phyloP scores from a whole-genome alignment of 345 rosid species.

The Eucalyptus polybractea region DNA sequence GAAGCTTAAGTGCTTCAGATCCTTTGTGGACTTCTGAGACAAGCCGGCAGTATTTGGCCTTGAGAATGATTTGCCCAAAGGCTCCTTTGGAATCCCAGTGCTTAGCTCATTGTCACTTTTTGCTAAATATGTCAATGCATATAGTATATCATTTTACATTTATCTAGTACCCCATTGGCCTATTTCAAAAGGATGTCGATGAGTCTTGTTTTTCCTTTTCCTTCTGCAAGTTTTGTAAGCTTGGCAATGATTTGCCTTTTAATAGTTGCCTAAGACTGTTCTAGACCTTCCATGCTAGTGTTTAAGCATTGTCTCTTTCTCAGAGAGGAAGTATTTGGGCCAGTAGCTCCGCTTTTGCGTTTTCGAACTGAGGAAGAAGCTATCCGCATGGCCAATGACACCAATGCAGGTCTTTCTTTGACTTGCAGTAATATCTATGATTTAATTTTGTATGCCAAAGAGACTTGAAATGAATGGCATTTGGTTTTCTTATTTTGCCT shows the following conservation, averaged over 20 bases:
- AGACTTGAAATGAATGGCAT: neutral
- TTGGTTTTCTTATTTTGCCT: neutral
- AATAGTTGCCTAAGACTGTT: neutral
- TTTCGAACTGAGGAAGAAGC: constrained; percentile 95
- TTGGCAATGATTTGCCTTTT: neutral
- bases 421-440: neutral
- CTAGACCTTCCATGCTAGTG: neutral
- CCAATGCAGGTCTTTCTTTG: constrained; percentile 54
- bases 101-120: neutral
- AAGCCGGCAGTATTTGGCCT: neutral
- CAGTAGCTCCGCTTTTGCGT: constrained; percentile 77
- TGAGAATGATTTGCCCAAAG: neutral
- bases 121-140: neutral
- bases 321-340: constrained; percentile 97
- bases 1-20: neutral
- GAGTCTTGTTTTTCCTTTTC: neutral
- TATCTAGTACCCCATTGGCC: neutral
- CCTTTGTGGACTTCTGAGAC: neutral
- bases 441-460: neutral
- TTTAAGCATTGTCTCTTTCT: neutral
- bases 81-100: neutral
- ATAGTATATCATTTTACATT: neutral
- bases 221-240: neutral
- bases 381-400: constrained; percentile 65
- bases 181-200: neutral